Conservation (phyloP, 2,329 filamentous ascomycete species). For the Aspergillus udagawae region DNA sequence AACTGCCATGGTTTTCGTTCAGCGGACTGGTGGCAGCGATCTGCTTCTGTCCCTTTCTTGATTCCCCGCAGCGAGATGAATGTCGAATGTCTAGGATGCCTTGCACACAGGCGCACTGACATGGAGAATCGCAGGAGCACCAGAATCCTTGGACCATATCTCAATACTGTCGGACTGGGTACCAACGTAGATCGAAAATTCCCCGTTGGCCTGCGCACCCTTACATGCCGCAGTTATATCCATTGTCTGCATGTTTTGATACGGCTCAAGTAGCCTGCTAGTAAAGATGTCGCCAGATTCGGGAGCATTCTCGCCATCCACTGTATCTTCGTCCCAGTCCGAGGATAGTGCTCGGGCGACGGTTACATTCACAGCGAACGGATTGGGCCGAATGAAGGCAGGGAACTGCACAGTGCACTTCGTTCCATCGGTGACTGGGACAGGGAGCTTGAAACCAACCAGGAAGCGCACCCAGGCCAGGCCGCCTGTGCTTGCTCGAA, state of each 20-base stretch:
- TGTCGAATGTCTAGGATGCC: too few species aligned
- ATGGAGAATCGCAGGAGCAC: conserved; percentile 9
- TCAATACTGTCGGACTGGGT: conserved; percentile 6
- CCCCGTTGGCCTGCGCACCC: conserved; percentile 1
- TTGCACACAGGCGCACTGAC: background rate
- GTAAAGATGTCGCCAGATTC: background rate
- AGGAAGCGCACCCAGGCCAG: conserved; percentile 7
- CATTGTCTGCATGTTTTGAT: conserved; percentile 1
- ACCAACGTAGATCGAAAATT: conserved; percentile 11
- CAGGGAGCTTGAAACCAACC: conserved; percentile 9
- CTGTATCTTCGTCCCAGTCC: conserved; percentile 10
- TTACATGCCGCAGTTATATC: conserved; percentile 11
- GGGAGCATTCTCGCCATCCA: conserved; percentile 9
- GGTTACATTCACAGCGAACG: conserved; percentile 8
- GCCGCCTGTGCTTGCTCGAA: conserved; percentile 8
- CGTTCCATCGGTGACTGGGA: background rate
- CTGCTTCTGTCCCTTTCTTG: too few species aligned
- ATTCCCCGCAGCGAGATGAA: too few species aligned
- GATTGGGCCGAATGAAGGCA: conserved; percentile 3
- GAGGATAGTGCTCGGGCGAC: conserved; percentile 5
- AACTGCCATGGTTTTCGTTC: background rate
- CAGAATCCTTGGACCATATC: conserved; percentile 12
- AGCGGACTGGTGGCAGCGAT: background rate
- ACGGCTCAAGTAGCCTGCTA: background rate
- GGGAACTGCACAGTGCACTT: conserved; percentile 14